A percentile compares a stretch with the other conserved stretches of the same genome.
Conservation (phyloP, 78 protist genomes). For the Creolimax fragrantissima region DNA sequence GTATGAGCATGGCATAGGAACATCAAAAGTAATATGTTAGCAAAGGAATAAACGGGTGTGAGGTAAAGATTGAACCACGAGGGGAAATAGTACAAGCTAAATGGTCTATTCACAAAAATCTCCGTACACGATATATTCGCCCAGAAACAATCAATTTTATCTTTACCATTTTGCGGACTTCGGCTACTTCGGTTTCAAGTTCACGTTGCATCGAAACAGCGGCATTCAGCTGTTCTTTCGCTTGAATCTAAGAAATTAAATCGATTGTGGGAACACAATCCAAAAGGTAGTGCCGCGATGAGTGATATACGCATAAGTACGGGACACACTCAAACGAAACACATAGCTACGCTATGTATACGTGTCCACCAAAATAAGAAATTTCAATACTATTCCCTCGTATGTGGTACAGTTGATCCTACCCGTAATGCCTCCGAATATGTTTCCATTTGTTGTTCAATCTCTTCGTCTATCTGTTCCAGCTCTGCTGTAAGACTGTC, state of each 20-base stretch:
- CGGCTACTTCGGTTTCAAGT: not conserved
- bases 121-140: too few relatives aligned
- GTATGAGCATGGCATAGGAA: too few relatives aligned
- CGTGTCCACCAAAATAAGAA: not conserved
- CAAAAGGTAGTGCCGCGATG: not conserved
- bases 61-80: not conserved
- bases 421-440: not conserved
- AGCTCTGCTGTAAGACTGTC: not conserved
- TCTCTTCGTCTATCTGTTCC: not conserved
- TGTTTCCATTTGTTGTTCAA: not conserved
- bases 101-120: too few relatives aligned
- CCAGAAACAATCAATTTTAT: too few relatives aligned
- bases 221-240: not conserved
- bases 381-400: not conserved
- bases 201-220: not conserved
- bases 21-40: not conserved
- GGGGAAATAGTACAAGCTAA: not conserved
- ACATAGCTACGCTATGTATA: not conserved
- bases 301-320: not conserved
- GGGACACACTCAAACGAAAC: not conserved
- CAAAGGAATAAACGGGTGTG: not conserved
- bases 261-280: not conserved
- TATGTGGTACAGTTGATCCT: not conserved
- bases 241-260: not conserved
- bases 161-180: not conserved